phyloP scores from a whole-genome alignment of 116 monocot species.

The Dioscorea cayenensis region DNA sequence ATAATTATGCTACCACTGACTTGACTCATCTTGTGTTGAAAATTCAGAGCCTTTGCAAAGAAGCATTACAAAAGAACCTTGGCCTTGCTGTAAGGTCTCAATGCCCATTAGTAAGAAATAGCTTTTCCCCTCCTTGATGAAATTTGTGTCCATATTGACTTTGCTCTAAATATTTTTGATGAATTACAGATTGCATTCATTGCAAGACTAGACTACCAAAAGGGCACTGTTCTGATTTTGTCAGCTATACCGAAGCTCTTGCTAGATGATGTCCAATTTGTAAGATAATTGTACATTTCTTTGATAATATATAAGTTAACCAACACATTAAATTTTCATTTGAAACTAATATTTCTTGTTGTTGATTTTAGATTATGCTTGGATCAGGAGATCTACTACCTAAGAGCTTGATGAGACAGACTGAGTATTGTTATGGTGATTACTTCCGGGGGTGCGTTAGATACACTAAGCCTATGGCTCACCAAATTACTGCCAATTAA shows the following conservation, averaged over 20 bases:
- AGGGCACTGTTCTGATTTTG: conserved; percentile 75
- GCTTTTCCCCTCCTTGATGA: not conserved
- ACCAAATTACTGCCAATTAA: conserved; percentile 87
- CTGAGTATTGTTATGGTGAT: conserved; percentile 52
- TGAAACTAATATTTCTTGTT: not conserved
- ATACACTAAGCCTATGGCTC: conserved; percentile 79
- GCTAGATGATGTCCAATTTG: no score
- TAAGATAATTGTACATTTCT: no score
- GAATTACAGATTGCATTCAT: conserved; percentile 76
- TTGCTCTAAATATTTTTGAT: conserved; percentile 4
- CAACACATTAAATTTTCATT: not conserved
- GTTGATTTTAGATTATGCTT: conserved; percentile 67
- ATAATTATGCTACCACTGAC: not conserved
- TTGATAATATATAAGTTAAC: no score
- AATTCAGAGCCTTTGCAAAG: conserved; percentile 70
- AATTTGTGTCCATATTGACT: not conserved
- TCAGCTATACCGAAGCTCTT: conserved; percentile 49
- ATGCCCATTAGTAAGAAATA: conserved; percentile 53
- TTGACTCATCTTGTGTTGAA: not conserved
- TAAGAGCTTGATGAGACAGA: conserved; percentile 81
- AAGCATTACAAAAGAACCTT: conserved; percentile 74
- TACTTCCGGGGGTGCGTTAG: conserved; percentile 95
- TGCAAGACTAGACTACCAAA: conserved; percentile 86
- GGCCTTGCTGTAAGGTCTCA: conserved; percentile 53
- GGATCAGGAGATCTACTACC: conserved; percentile 64